Evolutionary conservation across 176 grass and related monocot genomes (phyloP), one percentile per base, ranked within the genome.

Genomic region (Microstegium vimineum): DNA sequence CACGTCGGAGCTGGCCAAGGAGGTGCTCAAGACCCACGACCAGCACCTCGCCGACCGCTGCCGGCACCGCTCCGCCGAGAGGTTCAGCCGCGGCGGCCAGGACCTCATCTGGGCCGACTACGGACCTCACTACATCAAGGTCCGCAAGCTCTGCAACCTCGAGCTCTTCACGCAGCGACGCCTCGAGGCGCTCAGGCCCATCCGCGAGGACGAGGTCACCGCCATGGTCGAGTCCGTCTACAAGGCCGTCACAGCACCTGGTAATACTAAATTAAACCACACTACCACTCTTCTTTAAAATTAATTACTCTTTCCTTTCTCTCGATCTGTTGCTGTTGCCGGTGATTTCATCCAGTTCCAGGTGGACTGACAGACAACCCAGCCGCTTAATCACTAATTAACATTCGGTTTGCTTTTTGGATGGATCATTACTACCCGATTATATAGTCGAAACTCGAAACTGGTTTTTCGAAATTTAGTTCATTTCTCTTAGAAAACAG

Each of bases 31-130:
- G 86, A 80, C 87, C 25, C 60, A 94, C 20, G 91, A 94, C 73
- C 91, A 94, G 78, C 68, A 83, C 3, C 82, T 94, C 37, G 85
- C 91, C 20, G 88, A 90, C 73, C 91, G 91, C 33, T 56, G 75
- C 12, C 87, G 88, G 27, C 80, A 71, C 82, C 82, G 82, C 18
- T 81, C 88, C 3, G 20, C 86, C 1, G 73, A 79, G 73, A 78
- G 79, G 5, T 94, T 90, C 79, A 94, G 91, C 83, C 83, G 88
- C 23, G 42, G 73, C 73, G 91, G 88, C 1, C 11, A 47, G 82
- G 91, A 94, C 80, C 85, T 94, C 37, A 94, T 94, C 88, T 94
- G 91, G 88, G 88, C 91, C 26, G 91, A 94, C 56, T 94, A 90
- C 60, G 91, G 91, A 1, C 78, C 85, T 47, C 88, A 94, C 88